phyloP scores from a whole-genome alignment of 495 filamentous ascomycete genomes.

The Penicillium canescens region DNA sequence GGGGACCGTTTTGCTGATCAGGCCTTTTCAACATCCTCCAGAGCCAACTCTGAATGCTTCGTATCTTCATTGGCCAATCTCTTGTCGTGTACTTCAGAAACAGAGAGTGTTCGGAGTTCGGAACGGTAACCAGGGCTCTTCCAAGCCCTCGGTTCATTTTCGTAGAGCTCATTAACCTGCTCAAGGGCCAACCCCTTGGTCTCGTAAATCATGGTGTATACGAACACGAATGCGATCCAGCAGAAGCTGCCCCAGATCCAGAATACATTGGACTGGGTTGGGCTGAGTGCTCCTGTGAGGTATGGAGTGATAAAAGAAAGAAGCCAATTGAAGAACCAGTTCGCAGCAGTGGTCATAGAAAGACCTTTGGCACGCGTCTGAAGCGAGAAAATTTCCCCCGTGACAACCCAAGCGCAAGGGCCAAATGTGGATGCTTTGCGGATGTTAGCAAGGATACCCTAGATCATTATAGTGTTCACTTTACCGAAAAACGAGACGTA shows the following conservation, averaged over 20 bases:
- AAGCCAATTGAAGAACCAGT: conserved; percentile 71
- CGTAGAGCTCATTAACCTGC: conserved; percentile 76
- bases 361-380: conserved; percentile 67
- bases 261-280: conserved; percentile 70
- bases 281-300: conserved; percentile 61
- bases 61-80: too few relatives aligned
- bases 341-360: conserved; percentile 71
- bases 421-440: conserved; percentile 60
- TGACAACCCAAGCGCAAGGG: conserved; percentile 73
- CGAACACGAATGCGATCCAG: conserved; percentile 67
- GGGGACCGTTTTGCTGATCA: too few relatives aligned
- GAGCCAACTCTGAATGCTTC: too few relatives aligned
- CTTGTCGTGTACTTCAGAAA: too few relatives aligned
- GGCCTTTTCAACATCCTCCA: too few relatives aligned
- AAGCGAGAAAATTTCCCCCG: conserved; percentile 66
- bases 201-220: conserved; percentile 74
- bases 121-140: conserved; percentile 1
- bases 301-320: conserved; percentile 58
- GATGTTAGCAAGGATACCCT: neutral
- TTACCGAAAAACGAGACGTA: conserved; percentile 74
- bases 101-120: too few relatives aligned
- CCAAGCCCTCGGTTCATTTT: conserved; percentile 4
- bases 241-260: conserved; percentile 76
- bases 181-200: conserved; percentile 80
- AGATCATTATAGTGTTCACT: too few relatives aligned